Base-by-base conservation (phyloP, 768 basidiomycete genomes). In the Albatrellus ellisii region DNA sequence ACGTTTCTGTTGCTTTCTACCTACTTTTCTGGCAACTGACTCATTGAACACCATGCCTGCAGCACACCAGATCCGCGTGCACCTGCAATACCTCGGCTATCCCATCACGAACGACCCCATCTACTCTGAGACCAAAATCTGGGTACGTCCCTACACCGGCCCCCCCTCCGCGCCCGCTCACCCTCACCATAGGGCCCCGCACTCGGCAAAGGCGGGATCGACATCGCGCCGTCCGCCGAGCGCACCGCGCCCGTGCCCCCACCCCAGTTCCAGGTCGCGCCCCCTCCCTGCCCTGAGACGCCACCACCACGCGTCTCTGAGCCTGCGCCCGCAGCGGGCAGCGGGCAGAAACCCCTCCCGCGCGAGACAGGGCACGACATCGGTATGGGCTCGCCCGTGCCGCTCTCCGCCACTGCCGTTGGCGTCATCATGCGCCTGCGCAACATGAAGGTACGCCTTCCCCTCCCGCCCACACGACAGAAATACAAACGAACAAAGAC, bases 11-110 rank as follows among this genome's bases (percentile, higher is more conserved):
- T 18, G 33, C 41, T 26, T 38, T 28, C 33, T 38, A 17, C 25
- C 12, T 4, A 15, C 10, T 5, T 21, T 11, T 25, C 31, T 51
- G 14, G 26, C 26, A 14, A 26, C 25, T 12, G 0, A 27, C 39
- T 27, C n/a, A 27, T 17, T n/a, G 5, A 26, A 25, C 33, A 14
- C 9, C 24, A 20, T 21, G n/a, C n/a, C n/a, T n/a, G 15, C 38
- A 95, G 91, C 95, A 0, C 95, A 99, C 62, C 95, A 99, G 60
- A 86, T 98, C 44, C 75, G 95, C 38, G 94, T 99, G 3, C 95
- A 99, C 56, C 72, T 99, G 2, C 95, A 98, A 60, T 97, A 73
- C 59, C 74, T 99, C 43, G 95, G 94, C 1, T 66, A 86, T 55
- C 83, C 95, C 0, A 90, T 99, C 48, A 86, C 88, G 9, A 98